Evolutionary conservation across 257 asterid species (phyloP), one percentile per base, ranked within the genome.

Genomic region (Nemophila menziesii): DNA sequence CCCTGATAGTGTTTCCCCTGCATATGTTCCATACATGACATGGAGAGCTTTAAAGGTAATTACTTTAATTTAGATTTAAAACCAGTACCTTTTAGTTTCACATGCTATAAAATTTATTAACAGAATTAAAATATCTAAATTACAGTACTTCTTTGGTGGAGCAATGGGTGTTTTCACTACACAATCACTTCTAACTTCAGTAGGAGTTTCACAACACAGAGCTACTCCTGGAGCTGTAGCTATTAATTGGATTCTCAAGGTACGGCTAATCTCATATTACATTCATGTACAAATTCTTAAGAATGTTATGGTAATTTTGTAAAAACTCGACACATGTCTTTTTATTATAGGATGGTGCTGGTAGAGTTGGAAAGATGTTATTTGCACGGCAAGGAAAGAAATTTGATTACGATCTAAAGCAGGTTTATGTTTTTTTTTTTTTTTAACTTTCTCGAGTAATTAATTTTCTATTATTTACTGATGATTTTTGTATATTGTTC

Each of bases 151-250:
- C 62, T 85, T 86, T 48, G 99, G 99, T 10, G 99, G 99, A 61
- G 99, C 96, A 36, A 90, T 90, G 94, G 82, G 99, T 52, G 99
- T 85, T 51, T 90, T 90, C 56, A 90, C 99, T 2, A 90, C 96
- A 21, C 96, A 85, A 64, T 69, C 99, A 39, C 93, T 90, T 44
- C 73, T 90, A 46, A 56, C 63, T 42, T 90, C 99, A 7, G 83
- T 90, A 45, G 99, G 99, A 65, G 80, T 85, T 39, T 70, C 89
- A 44, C 64, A 69, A 61, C 73, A 65, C 60, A 68, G 36, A 41
- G 49, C 86, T 26, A 68, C 70, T 43, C 86, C 89, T 17, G 78
- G 96, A 55, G 96, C 99, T 49, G 82, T 90, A 49, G 99, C 99
- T 51, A 81, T 85, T 74, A 85, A 90, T 60, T 90, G 99, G 99